Conservation (phyloP, 352 stramenopile genomes). For the Halophytophthora batemanensis region DNA sequence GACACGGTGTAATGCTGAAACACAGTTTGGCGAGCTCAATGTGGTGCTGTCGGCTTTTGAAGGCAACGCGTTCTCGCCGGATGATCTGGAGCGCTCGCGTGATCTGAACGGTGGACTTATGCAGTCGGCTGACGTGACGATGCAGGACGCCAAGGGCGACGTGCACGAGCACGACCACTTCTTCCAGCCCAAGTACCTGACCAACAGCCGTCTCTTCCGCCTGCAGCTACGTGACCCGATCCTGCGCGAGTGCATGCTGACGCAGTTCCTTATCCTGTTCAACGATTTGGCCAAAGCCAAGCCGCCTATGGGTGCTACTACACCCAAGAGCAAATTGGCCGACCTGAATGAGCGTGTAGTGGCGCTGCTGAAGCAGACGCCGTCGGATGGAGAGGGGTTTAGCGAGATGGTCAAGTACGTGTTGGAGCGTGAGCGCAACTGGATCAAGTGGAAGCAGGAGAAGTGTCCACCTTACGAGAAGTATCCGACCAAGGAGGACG, state of each 20-base stretch:
- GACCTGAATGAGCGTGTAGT: slow-evolving; percentile 74
- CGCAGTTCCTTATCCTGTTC: slow-evolving; percentile 84
- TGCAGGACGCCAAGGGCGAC: slow-evolving; percentile 16
- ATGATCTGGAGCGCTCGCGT: slow-evolving; percentile 68
- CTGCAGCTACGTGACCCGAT: slow-evolving; percentile 90
- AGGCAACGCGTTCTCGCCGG: slow-evolving; percentile 80
- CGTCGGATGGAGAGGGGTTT: slow-evolving; percentile 82
- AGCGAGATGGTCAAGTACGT: slow-evolving; percentile 86
- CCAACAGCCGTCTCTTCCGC: slow-evolving; percentile 88
- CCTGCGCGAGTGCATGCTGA: slow-evolving; percentile 86
- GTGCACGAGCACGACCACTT: slow-evolving; percentile 79
- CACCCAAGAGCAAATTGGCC: slow-evolving; percentile 54
- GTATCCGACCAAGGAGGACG: slow-evolving; percentile 27
- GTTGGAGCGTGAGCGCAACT: slow-evolving; percentile 87
- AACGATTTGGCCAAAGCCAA: slow-evolving; percentile 68
- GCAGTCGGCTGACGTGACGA: slow-evolving; percentile 14
- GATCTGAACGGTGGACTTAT: slow-evolving; percentile 32
- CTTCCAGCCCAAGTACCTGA: slow-evolving; percentile 92
- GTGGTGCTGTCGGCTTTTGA: slow-evolving; percentile 81
- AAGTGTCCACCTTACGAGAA: slow-evolving; percentile 82
- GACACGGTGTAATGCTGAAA: background rate
- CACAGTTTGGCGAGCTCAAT: slow-evolving; percentile 72
- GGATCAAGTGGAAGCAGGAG: slow-evolving; percentile 90
- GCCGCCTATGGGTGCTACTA: slow-evolving; percentile 38
- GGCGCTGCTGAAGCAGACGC: slow-evolving; percentile 79